phyloP scores from a whole-genome alignment of 768 basidiomycete species.

The Boletus pseudopeckii region DNA sequence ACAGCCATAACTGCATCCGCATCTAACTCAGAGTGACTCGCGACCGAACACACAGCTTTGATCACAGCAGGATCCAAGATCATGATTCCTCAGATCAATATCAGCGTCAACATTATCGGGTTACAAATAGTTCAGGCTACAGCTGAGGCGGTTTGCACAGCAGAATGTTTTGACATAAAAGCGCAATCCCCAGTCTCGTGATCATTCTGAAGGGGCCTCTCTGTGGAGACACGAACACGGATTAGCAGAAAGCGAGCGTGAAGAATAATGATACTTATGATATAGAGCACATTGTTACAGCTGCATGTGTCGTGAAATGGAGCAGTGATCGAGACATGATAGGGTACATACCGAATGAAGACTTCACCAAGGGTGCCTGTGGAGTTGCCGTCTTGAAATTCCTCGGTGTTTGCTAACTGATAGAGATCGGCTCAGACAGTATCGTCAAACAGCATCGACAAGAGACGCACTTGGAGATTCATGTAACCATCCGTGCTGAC shows the following conservation, averaged over 20 bases:
- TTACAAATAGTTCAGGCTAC: conserved; percentile 11
- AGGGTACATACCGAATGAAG: conserved; percentile 78
- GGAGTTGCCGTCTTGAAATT: conserved; percentile 93
- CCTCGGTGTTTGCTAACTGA: conserved; percentile 98
- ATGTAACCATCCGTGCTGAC: conserved; percentile 99
- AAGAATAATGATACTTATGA: conserved; percentile 59
- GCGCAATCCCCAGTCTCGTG: background rate
- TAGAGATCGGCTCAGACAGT: background rate
- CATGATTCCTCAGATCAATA: conserved; percentile 6
- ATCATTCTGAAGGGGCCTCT: conserved; percentile 61
- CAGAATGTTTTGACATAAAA: conserved; percentile 2
- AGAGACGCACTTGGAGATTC: conserved; percentile 85
- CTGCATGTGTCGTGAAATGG: conserved; percentile 37
- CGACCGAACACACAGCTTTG: background rate
- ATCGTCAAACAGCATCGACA: background rate
- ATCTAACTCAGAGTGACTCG: background rate
- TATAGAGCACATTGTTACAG: conserved; percentile 96
- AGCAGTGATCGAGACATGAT: background rate
- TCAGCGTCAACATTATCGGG: background rate
- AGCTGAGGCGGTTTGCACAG: conserved; percentile 1
- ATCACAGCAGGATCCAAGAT: background rate
- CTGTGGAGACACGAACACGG: conserved; percentile 45
- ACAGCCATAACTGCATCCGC: conserved; percentile 8
- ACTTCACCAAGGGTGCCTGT: conserved; percentile 98
- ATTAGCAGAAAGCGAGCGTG: conserved; percentile 14